Evolutionary conservation across 2,329 filamentous ascomycete species (phyloP), one percentile per base, ranked within the genome.

Genomic region (Aspergillus versicolor): DNA sequence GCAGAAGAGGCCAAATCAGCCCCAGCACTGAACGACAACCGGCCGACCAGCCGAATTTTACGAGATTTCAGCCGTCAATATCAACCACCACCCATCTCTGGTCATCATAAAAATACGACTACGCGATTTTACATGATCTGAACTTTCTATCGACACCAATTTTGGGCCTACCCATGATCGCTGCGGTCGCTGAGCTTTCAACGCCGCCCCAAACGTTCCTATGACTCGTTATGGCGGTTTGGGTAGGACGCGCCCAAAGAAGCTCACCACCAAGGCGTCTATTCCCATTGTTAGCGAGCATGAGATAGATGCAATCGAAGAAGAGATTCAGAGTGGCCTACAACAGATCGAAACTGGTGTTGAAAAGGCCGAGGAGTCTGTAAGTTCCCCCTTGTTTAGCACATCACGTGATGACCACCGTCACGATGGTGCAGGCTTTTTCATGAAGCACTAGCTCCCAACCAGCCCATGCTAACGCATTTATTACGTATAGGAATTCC

Each of bases 321-420:
- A 96, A 78, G 85, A 88, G 65, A 85, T 90, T 69, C 87, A 93
- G 73, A 89, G 89, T 67, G 88, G 89, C 73, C 90, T 85, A 81
- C 86, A 82, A 79, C 91, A 88, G 70, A 91, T 97, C 73, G 92
- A 94, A 73, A 97, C 92, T 65, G 94, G 94, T 77, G 94, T 99
- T 68, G 94, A 99, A 78, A 92, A 96, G 74, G 90, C 88, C 64
- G 94, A 99, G 79, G 92, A 97, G 85, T 93, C 93, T 80, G 94
- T 97, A 78, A 86, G 92, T 90, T 63, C 71, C 68, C 68, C 70
- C 71, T 68, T 73, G 66, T 30, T 30, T 30, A 9, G 3, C 9
- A 21, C 50, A 64, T 76, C 74, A 76, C 74, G 73, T 77, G 75
- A 75, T 66, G 49, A 64, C 58, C 55, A 61, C 65, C 65, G 66